Evolutionary conservation across 495 filamentous ascomycete species (phyloP), one percentile per base, ranked within the genome.

Genomic region (Penicillium alfredii): DNA sequence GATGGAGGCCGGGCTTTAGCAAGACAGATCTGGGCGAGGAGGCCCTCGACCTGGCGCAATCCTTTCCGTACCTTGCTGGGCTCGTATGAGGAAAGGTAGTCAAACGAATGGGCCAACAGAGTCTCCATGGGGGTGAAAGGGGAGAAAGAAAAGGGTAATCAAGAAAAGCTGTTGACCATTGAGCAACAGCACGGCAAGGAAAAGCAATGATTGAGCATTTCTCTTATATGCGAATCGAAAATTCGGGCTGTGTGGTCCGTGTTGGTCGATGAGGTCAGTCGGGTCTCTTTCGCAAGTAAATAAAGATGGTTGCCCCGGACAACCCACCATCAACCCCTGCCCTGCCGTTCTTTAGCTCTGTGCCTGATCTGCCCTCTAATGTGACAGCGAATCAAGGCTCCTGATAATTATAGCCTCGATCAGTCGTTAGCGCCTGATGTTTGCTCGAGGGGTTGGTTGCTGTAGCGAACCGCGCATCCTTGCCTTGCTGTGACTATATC

Each of bases 21-120:
- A 4, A 98, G 77, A 63, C 92, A 97, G 59, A 98, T 92, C 62
- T 94, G 89, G 4, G 92, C 92, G 17, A 98, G 80, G 19, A 98
- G 77, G 11, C 92, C 92, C 64, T 98, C 92, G 31, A 97, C 86
- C 63, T 95, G 90, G 37, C 88, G 86, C 36, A 98, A 70, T 19
- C 92, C 92, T 66, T 96, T 97, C 30, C 85, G 78, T 51, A 97
- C 84, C 66, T 94, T 92, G 56, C 72, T 65, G 27, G 76, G 77
- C 56, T 95, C 88, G 60, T 88, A 93, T 15, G 90, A 95, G 30
- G 89, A 93, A 35, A 98, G 81, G 61, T 95, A 92, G 61, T 95
- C 88, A 62, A 98, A 98, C 42, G 90, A 86, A 53, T 93, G 80
- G 11, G 88, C 89, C 41, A 98, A 68, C 15, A 98, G 73, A 33